Base-by-base conservation (phyloP, 768 basidiomycete species). In the Boletus sp. region DNA sequence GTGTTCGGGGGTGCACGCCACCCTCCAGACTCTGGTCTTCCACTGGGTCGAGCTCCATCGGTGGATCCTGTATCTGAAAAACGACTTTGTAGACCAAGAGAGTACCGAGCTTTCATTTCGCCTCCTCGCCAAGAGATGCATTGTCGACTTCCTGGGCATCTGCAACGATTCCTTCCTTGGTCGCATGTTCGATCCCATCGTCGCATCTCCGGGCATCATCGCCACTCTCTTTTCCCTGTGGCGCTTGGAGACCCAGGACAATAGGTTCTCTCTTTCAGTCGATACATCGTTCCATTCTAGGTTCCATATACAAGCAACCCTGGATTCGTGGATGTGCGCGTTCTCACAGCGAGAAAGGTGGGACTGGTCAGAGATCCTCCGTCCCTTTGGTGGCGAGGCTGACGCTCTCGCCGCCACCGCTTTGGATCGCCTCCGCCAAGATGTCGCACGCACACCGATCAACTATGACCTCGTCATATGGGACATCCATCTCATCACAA, bases 401-500 rank as follows among this genome's bases (percentile, higher is more conserved):
- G 55, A 47, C 10, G 50, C 39, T 35, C 43, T 69, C 37, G 67
- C 68, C 25, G 32, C 56, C 29, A 61, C 65, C 25, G 63, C 67
- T 14, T 47, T 69, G 42, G 52, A 60, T 34, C 68, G 58, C 50
- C 67, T 69, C 47, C 57, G 38, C 49, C 64, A 60, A 17, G 68
- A 65, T 25, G n/a, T 52, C n/a, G 57, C 55, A 41, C 60, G 61
- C 7, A 23, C 23, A 7, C 60, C 67, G 9, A 51, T 60, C 43
- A 60, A 69, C 44, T 65, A 59, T 50, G 65, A 71, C 44, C 56
- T 63, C 44, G 40, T 71, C 45, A 54, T 65, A 27, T 70, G 68
- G 68, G 67, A 70, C 43, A 63, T 63, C 47, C 68, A 71, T 47
- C 57, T 69, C 21, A 40, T 71, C 40, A 70, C 63, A 2, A 42